phyloP scores from a whole-genome alignment of 768 basidiomycete genomes.

The Collybia mongolica region DNA sequence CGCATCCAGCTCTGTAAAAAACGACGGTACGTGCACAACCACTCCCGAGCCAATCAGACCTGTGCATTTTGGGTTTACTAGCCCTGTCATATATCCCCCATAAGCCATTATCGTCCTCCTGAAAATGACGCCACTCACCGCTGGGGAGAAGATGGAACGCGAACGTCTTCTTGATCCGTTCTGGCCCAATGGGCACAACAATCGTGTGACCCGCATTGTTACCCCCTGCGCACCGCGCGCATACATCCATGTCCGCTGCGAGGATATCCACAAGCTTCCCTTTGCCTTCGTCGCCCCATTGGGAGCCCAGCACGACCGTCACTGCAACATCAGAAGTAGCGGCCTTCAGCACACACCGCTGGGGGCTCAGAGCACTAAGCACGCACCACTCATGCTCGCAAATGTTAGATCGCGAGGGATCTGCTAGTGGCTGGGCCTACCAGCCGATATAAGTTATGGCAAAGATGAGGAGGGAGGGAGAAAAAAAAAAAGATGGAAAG shows the following conservation, averaged over 20 bases:
- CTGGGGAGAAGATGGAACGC: slow-evolving; percentile 96
- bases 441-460: neutral
- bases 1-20: slow-evolving; percentile 90
- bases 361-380: neutral
- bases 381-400: slow-evolving; percentile 6
- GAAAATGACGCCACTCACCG: slow-evolving; percentile 42
- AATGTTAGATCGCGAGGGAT: too few relatives aligned
- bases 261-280: slow-evolving; percentile 98
- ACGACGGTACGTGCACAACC: slow-evolving; percentile 94
- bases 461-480: too few relatives aligned
- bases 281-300: slow-evolving; percentile 94
- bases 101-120: too few relatives aligned
- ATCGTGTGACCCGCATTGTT: slow-evolving; percentile 99
- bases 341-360: slow-evolving; percentile 4
- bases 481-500: too few relatives aligned
- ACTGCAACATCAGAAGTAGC: slow-evolving; percentile 28
- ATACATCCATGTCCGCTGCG: slow-evolving; percentile 85
- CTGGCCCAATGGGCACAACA: slow-evolving; percentile 71
- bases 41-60: slow-evolving; percentile 93
- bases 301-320: slow-evolving; percentile 80
- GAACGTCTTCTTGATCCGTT: slow-evolving; percentile 77
- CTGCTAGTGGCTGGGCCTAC: neutral
- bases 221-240: slow-evolving; percentile 95
- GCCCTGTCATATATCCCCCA: too few relatives aligned
- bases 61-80: slow-evolving; percentile 82